phyloP scores from a whole-genome alignment of 2,329 filamentous ascomycete species.

The Pseudocercospora cruenta region DNA sequence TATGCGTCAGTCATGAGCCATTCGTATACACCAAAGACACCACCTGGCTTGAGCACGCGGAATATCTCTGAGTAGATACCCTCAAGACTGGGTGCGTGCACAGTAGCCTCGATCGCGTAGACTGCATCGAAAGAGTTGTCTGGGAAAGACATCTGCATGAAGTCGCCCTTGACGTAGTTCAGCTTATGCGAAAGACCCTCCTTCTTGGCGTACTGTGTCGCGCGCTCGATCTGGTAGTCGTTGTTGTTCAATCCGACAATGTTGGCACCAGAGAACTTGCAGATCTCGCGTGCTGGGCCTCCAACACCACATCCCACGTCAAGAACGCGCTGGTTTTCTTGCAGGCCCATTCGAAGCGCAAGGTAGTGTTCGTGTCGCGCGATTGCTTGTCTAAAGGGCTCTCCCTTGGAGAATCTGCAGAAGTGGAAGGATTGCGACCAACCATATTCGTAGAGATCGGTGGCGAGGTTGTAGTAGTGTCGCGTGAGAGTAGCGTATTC shows the following conservation, averaged over 20 bases:
- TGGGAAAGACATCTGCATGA: conserved; percentile 98
- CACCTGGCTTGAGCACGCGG: conserved; percentile 93
- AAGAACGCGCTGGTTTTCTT: conserved; percentile 84
- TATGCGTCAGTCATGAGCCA: conserved; percentile 98
- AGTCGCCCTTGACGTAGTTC: conserved; percentile 90
- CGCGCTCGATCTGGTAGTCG: conserved; percentile 96
- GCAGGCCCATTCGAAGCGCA: conserved; percentile 82
- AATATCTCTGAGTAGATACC: conserved; percentile 94
- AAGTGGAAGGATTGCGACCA: conserved; percentile 98
- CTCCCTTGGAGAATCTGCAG: conserved; percentile 85
- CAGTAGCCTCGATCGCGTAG: conserved; percentile 96
- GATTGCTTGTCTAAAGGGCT: conserved; percentile 88
- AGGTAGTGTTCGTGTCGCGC: conserved; percentile 98
- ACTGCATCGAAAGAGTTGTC: conserved; percentile 92
- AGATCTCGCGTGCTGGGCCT: conserved; percentile 92
- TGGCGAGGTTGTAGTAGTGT: conserved; percentile 64
- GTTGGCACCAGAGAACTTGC: conserved; percentile 89
- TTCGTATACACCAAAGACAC: conserved; percentile 95
- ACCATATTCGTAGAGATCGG: conserved; percentile 70
- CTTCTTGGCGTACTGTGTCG: conserved; percentile 79
- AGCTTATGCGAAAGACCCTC: conserved; percentile 80
- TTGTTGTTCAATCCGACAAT: conserved; percentile 97
- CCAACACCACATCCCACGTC: conserved; percentile 98
- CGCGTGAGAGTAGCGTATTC: conserved; percentile 93
- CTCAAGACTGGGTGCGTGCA: conserved; percentile 87